Base-by-base conservation (phyloP, 2,329 filamentous ascomycete species). In the Neurospora crassa region DNA sequence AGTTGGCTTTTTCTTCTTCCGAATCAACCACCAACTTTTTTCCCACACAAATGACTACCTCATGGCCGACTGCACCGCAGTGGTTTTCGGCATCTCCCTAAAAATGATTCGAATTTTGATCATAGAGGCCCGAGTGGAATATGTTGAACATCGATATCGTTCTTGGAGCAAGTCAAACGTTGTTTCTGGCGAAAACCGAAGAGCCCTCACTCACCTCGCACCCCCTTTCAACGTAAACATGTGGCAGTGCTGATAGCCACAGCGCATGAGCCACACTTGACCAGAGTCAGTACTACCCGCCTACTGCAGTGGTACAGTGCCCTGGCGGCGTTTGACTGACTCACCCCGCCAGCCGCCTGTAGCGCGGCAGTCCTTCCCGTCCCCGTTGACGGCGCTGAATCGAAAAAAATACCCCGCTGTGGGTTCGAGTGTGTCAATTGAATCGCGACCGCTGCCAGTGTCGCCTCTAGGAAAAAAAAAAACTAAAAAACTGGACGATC, bases 331-430 rank as follows among this genome's bases (percentile, higher is more conserved):
- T 18, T 63, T 63, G 53, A 63, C 24, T 63, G 53, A 63, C 24
- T 63, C 53, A 63, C 53, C 29, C 53, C 53, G 29, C 29, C 16
- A 37, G 53, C 24, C 53, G 12, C 12, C 29, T 63, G 53, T 63
- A 63, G 53, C 14, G 47, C 47, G 24, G 24, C 47, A 59, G 47
- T 34, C 47, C n/a, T 34, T 59, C 47, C 24, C 47, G 47, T 34
- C 53, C 16, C 24, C 29, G 53, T 63, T 34, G 18, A 59, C 24
- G 53, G 53, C 29, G 24, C 53, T 34, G 53, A 63, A 29, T 37
- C 53, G 53, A 69, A 74, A 74, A 75, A 73, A 72, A 72, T 74
- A 73, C 75, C 75, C 75, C 75, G 75, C 75, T 72, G 73, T 75
- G 74, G 74, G 45, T 67, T 70, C 43, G 59, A 71, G 68, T 71